These are phyloP conservation scores for Melastoma malabathricum DNA, from an alignment of 345 rosid species.

Conservation along the genomic window DNA sequence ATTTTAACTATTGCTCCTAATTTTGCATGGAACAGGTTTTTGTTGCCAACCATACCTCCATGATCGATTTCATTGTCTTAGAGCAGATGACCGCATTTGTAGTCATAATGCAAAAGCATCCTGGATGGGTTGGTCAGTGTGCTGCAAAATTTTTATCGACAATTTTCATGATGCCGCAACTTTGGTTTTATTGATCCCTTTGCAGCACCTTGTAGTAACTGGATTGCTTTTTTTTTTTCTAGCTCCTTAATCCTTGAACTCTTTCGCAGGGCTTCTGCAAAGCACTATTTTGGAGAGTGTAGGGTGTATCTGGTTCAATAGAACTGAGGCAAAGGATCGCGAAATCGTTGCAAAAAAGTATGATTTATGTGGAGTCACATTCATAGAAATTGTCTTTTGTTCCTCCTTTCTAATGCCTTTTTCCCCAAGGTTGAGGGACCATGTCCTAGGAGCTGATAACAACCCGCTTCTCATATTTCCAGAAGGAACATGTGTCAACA, in stretches of 20 bases:
- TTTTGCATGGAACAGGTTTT: constrained; percentile 49
- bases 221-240: too few species aligned
- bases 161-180: neutral
- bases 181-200: neutral
- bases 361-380: constrained; percentile 9
- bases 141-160: neutral
- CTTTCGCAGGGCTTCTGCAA: constrained; percentile 68
- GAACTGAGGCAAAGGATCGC: constrained; percentile 91
- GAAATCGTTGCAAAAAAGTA: constrained; percentile 91
- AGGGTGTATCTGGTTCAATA: constrained; percentile 98
- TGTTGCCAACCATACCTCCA: constrained; percentile 98
- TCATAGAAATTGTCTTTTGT: neutral
- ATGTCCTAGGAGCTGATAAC: constrained; percentile 75
- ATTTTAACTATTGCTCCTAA: neutral
- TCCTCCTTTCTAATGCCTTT: constrained; percentile 1
- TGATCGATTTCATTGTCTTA: constrained; percentile 91
- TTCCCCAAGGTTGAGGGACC: constrained; percentile 82
- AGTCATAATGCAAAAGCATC: constrained; percentile 99
- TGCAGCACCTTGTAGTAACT: too few species aligned
- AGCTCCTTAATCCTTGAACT: neutral
- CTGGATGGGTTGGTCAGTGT: constrained; percentile 99
- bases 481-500: constrained; percentile 94
- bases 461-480: constrained; percentile 99
- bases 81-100: constrained; percentile 99
- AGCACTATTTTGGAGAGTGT: constrained; percentile 93